Base-by-base conservation (phyloP, 352 stramenopile species). In the Pelagophyceae sp. region DNA sequence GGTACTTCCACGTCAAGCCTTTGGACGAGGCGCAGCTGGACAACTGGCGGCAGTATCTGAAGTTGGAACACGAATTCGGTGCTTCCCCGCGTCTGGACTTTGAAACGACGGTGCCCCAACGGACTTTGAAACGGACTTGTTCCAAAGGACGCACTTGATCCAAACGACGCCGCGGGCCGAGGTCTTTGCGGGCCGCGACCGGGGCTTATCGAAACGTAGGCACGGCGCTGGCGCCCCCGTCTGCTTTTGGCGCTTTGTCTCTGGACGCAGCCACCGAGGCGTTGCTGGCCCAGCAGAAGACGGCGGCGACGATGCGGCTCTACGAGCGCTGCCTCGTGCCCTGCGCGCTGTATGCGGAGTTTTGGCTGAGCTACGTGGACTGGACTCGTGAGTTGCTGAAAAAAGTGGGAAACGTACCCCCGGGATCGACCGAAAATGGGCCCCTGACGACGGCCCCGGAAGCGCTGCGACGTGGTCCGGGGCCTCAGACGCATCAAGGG, bases 1-100 rank as follows among this genome's bases (percentile, higher is more conserved):
- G 76, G 37, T 80, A 80, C 58, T 80, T 80, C 72, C 77, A 80
- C 65, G 72, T 80, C 23, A 80, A 80, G 61, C 77, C 77, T 25
- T n/a, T 80, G 11, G 64, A 71, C 35, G 72, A 78, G 50, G 77
- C 76, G 38, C 72, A 80, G 27, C 33, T 80, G 23, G 19, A 51
- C 25, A 80, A 80, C 38, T 80, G 77, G 77, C 58, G 72, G 3
- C 33, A 72, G 5, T 80, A 80, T 58, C 61, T 80, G n/a, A 72
- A 71, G 29, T 61, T 54, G 25, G 77, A 80, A 38, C 25, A 72
- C 27, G 69, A 70, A 25, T 23, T 67, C 60, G 77, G 69, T 0
- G n/a, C n/a, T n/a, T n/a, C n/a, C n/a, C n/a, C n/a, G n/a, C n/a
- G n/a, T n/a, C n/a, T n/a, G n/a, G n/a, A n/a, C n/a, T n/a, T n/a